A percentile compares a stretch with the other conserved stretches of the same genome.
phyloP scores from a whole-genome alignment of 768 basidiomycete genomes.

The Daedaleopsis nitida region DNA sequence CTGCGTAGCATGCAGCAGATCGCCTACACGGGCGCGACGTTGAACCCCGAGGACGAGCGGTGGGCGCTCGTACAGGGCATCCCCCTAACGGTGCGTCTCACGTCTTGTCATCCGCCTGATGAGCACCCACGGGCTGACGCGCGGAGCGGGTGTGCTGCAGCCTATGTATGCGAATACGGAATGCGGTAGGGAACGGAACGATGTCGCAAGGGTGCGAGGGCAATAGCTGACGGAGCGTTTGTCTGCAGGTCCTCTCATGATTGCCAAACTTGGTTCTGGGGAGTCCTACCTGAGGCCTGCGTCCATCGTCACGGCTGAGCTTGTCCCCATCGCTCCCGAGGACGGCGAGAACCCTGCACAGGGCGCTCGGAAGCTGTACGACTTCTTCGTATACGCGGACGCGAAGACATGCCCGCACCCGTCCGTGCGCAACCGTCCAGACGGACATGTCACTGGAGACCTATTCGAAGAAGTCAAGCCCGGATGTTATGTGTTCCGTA shows the following conservation, averaged over 20 bases:
- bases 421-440: conserved; percentile 17
- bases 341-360: conserved; percentile 1
- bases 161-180: conserved; percentile 22
- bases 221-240: not conserved
- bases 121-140: no score
- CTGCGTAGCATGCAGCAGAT: conserved; percentile 22
- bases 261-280: conserved; percentile 13
- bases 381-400: conserved; percentile 22
- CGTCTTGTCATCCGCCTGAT: not conserved
- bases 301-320: conserved; percentile 6
- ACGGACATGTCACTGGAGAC: conserved; percentile 28
- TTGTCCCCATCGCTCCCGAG: conserved; percentile 1
- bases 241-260: conserved; percentile 16
- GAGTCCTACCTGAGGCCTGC: conserved; percentile 14
- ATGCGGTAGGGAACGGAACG: not conserved
- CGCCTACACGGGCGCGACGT: conserved; percentile 21
- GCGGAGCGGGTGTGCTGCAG: not conserved
- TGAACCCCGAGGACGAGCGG: conserved; percentile 20
- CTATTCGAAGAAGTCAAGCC: conserved; percentile 29
- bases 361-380: conserved; percentile 3
- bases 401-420: conserved; percentile 14
- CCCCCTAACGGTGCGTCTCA: conserved; percentile 13
- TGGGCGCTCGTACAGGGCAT: conserved; percentile 25
- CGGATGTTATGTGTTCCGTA: conserved; percentile 29
- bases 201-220: not conserved